Evolutionary conservation across 768 basidiomycete genomes (phyloP).

Genomic region (Auricularia heimuer): DNA sequence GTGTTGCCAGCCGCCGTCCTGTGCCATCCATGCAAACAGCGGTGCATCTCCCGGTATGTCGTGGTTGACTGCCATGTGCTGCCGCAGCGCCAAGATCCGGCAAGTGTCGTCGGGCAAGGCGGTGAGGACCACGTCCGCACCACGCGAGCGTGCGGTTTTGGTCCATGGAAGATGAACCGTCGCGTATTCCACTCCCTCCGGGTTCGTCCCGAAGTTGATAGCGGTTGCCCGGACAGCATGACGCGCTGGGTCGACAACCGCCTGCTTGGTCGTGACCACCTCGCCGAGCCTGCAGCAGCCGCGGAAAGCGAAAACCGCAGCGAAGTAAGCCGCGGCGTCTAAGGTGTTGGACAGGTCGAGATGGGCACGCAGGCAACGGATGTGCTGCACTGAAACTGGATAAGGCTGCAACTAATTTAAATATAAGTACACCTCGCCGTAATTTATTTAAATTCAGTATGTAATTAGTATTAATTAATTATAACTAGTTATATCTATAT

Average conservation of each 20-base stretch:
- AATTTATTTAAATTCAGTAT: no score
- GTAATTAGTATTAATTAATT: no score
- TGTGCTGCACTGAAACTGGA: neutral
- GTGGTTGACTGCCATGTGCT: neutral
- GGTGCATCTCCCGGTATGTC: neutral
- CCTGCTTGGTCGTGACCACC: slow-evolving; percentile 13
- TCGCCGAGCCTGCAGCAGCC: slow-evolving; percentile 18
- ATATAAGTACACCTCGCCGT: no score
- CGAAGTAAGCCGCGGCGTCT: slow-evolving; percentile 8
- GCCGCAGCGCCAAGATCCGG: neutral
- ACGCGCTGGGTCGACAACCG: slow-evolving; percentile 10
- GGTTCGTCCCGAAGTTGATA: neutral
- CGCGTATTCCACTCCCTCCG: neutral
- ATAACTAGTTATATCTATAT: slow-evolving; percentile 4
- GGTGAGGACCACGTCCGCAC: neutral
- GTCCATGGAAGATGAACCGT: neutral
- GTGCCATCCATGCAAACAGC: neutral
- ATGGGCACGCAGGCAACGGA: slow-evolving; percentile 21
- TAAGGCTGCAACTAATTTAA: no score
- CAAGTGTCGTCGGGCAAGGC: neutral
- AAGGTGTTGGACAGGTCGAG: slow-evolving; percentile 9
- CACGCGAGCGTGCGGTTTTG: neutral
- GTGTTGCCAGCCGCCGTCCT: neutral
- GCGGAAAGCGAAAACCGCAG: slow-evolving; percentile 5
- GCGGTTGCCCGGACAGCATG: slow-evolving; percentile 8